These are phyloP conservation scores for Lagenidium sp. DNA, from an alignment of 352 stramenopile species.

Conservation along the genomic window DNA sequence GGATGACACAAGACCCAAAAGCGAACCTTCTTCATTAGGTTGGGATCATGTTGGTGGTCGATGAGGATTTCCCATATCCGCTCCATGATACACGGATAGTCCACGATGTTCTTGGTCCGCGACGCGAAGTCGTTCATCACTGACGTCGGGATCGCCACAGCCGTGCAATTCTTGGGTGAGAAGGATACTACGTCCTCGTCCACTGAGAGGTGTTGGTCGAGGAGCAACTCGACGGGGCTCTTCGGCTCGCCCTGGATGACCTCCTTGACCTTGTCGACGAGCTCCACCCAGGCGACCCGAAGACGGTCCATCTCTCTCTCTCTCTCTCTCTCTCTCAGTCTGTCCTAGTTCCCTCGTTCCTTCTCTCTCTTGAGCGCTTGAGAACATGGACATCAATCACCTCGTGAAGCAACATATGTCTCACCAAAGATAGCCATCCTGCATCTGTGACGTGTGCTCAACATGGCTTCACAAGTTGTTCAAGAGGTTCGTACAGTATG, in stretches of 20 bases:
- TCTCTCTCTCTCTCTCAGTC: background rate
- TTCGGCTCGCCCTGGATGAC: constrained; percentile 42
- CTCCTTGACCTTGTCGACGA: constrained; percentile 55
- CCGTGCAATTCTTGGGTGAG: constrained; percentile 22
- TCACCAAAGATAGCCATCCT: too few species aligned
- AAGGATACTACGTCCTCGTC: constrained; percentile 42
- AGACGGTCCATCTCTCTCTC: constrained; percentile 36
- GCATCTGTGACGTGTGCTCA: too few species aligned
- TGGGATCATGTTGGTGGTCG: constrained; percentile 38
- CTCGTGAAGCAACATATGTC: too few species aligned
- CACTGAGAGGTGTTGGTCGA: constrained; percentile 51
- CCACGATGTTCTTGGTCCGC: constrained; percentile 59
- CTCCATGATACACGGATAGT: constrained; percentile 63
- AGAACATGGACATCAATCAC: too few species aligned
- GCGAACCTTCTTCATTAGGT: constrained; percentile 46
- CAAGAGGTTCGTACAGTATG: too few species aligned
- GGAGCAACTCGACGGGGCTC: constrained; percentile 45
- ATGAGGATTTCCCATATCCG: constrained; percentile 67
- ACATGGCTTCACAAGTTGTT: too few species aligned
- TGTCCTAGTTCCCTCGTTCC: too few species aligned
- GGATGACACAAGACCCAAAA: background rate
- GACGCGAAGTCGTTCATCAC: constrained; percentile 54
- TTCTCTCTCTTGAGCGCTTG: too few species aligned
- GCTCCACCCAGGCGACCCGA: constrained; percentile 41
- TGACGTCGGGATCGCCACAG: constrained; percentile 32